A percentile compares a stretch with the other conserved stretches of the same genome.
These are phyloP conservation scores for Poa pratensis DNA, from an alignment of 176 grass and related monocot genomes.

Conservation along the genomic window DNA sequence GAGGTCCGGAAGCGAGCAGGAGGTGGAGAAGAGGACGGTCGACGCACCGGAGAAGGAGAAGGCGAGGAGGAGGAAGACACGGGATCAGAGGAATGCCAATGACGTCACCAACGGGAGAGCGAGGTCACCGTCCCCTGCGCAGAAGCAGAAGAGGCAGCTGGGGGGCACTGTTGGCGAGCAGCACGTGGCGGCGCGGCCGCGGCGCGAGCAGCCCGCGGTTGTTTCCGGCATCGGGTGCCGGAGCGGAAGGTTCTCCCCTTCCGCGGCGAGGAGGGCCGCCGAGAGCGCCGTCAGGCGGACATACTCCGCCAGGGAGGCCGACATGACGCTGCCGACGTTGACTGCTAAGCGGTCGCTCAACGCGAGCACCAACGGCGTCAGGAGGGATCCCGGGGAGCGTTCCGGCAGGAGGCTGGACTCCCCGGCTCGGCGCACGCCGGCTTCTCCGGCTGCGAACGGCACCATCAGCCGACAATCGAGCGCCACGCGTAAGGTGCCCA, in stretches of 20 bases:
- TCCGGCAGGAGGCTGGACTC: slow-evolving; percentile 41
- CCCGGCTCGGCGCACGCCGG: slow-evolving; percentile 32
- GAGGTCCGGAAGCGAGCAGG: neutral
- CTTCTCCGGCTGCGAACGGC: slow-evolving; percentile 14
- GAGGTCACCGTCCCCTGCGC: slow-evolving; percentile 48
- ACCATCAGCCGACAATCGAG: neutral
- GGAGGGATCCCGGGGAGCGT: slow-evolving; percentile 53
- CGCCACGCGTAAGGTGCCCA: slow-evolving; percentile 9
- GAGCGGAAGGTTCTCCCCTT: slow-evolving; percentile 59
- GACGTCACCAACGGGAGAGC: neutral
- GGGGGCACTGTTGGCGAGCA: neutral
- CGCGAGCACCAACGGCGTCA: neutral
- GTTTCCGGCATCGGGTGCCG: slow-evolving; percentile 59
- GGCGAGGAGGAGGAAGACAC: neutral
- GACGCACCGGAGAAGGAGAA: neutral
- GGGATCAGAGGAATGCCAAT: slow-evolving; percentile 24
- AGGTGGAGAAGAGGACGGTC: slow-evolving; percentile 22
- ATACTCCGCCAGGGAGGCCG: slow-evolving; percentile 48
- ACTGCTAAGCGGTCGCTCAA: slow-evolving; percentile 38
- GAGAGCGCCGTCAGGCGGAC: slow-evolving; percentile 49
- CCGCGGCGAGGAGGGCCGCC: slow-evolving; percentile 42
- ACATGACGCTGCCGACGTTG: slow-evolving; percentile 37
- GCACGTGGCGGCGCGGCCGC: neutral
- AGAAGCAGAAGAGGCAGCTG: slow-evolving; percentile 30
- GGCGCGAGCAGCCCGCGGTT: slow-evolving; percentile 49